Evolutionary conservation across 495 filamentous ascomycete genomes (phyloP), one percentile per base, ranked within the genome.

Genomic region (Filosporella fistucella): DNA sequence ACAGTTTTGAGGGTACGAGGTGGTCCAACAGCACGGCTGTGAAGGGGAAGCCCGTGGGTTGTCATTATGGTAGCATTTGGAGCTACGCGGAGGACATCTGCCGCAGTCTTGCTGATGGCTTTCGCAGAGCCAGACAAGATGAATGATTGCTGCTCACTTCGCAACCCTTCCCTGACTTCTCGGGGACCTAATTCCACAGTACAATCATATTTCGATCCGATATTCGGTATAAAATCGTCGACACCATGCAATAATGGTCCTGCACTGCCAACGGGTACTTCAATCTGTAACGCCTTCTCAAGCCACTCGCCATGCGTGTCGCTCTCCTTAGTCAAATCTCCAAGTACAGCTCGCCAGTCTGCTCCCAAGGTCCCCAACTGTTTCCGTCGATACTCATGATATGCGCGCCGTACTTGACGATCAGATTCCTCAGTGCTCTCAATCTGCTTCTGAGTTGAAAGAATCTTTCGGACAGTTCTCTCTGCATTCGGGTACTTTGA

Each of bases 281-380:
- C 33, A 13, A 57, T n/a, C 8, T 41, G 26, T 14, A 57, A 3
- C 11, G 33, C 40, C 8, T 48, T 24, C 2, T 54, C 42, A 7
- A 52, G 33, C 49, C 55, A 50, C 11, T 47, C 22, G 9, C 40
- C 45, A 23, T 50, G 30, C 14, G 32, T 11, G 3, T 49, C 49
- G 10, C 49, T 57, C 20, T 47, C 3, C 18, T 40, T 40, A 10
- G 13, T 23, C 5, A 57, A 37, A 33, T 35, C 39, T 13, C 20
- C 3, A 21, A 57, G 45, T n/a, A 54, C 51, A 6, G 25, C 30
- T 23, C 50, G 45, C 55, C 55, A 57, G 39, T 57, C 54, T 7
- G 47, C 28, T 17, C 16, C 30, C 34, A 17, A 51, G 28, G 38
- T n/a, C 21, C 25, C 26, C 21, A 28, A 40, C 22, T 5, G 21